Evolutionary conservation across 2,329 filamentous ascomycete genomes (phyloP).

Genomic region (Pleoardoris graminearum): DNA sequence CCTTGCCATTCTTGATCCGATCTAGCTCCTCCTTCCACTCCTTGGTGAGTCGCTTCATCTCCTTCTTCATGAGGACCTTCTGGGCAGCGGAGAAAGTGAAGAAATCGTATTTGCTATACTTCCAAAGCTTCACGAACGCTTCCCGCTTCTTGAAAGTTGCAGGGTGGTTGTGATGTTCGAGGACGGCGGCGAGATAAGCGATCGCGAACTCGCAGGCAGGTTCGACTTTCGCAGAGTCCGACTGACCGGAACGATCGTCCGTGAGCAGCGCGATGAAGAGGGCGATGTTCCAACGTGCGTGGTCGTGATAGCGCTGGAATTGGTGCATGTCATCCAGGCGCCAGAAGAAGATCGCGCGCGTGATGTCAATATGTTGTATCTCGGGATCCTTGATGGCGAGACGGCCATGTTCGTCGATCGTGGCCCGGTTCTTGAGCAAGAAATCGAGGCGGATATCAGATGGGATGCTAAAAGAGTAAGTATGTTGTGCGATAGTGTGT

Average conservation of each 20-base stretch:
- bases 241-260: neutral
- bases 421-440: slow-evolving; percentile 21
- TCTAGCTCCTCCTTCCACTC: slow-evolving; percentile 19
- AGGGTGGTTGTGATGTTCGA: slow-evolving; percentile 27
- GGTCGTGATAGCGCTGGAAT: slow-evolving; percentile 29
- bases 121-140: slow-evolving; percentile 22
- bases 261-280: slow-evolving; percentile 25
- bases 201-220: slow-evolving; percentile 19
- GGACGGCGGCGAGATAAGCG: slow-evolving; percentile 22
- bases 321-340: slow-evolving; percentile 22
- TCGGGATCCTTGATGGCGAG: slow-evolving; percentile 16
- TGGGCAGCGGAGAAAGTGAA: slow-evolving; percentile 13
- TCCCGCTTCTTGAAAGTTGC: slow-evolving; percentile 17
- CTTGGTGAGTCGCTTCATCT: slow-evolving; percentile 13
- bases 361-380: slow-evolving; percentile 16
- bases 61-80: slow-evolving; percentile 21
- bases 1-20: slow-evolving; percentile 1
- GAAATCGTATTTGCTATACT: slow-evolving; percentile 14
- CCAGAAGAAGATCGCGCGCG: slow-evolving; percentile 30
- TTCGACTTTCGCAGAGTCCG: neutral
- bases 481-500: neutral
- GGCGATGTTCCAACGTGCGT: slow-evolving; percentile 26
- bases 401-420: slow-evolving; percentile 7
- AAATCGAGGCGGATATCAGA: slow-evolving; percentile 25
- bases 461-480: slow-evolving; percentile 17